Evolutionary conservation across 2,329 filamentous ascomycete species (phyloP).

Genomic region (Colletotrichum salicis): DNA sequence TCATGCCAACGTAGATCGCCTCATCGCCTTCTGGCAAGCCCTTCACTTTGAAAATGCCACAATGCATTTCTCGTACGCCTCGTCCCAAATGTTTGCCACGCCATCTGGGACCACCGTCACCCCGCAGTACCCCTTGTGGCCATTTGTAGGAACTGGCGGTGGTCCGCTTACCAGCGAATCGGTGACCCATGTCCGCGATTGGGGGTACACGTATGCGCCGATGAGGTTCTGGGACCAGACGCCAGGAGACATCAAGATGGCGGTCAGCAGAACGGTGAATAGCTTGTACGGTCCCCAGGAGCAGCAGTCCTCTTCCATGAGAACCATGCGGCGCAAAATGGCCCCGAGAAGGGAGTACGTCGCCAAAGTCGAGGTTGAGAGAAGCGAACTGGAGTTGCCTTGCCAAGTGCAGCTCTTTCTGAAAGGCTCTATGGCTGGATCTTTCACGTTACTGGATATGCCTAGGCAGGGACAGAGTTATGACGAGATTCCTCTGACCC

Average conservation of each 20-base stretch:
- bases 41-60: constrained; percentile 51
- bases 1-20: constrained; percentile 70
- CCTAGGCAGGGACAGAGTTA: constrained; percentile 46
- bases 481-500: constrained; percentile 46
- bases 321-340: not conserved
- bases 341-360: constrained; percentile 44
- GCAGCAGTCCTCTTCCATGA: constrained; percentile 8
- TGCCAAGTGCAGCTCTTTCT: constrained; percentile 50
- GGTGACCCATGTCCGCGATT: constrained; percentile 44
- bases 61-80: constrained; percentile 48
- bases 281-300: constrained; percentile 54
- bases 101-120: constrained; percentile 52
- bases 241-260: constrained; percentile 67
- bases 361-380: constrained; percentile 49
- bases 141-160: constrained; percentile 56
- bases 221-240: constrained; percentile 62
- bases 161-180: constrained; percentile 55
- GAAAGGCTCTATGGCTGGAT: constrained; percentile 43
- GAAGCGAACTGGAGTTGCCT: constrained; percentile 49
- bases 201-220: constrained; percentile 56
- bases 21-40: constrained; percentile 68
- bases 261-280: constrained; percentile 68
- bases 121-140: constrained; percentile 58
- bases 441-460: constrained; percentile 49
- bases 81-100: constrained; percentile 54